Evolutionary conservation across 2,329 filamentous ascomycete genomes (phyloP).

Genomic region (Fusarium sp.): DNA sequence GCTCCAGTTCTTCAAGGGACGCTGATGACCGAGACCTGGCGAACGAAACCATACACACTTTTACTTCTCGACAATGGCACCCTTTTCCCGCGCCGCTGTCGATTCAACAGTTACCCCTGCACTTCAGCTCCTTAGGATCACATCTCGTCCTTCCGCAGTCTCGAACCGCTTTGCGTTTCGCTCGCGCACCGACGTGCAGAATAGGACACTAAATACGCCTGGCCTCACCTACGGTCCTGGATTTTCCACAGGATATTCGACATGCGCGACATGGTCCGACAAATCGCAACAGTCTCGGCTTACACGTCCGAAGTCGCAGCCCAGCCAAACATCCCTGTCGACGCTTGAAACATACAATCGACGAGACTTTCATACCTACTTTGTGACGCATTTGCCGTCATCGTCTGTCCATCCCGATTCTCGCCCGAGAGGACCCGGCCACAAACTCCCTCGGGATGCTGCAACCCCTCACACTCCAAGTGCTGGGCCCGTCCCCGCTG

Average conservation of each 20-base stretch:
- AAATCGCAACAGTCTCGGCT: constrained; percentile 23
- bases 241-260: constrained; percentile 1
- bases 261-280: constrained; percentile 15
- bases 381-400: constrained; percentile 93
- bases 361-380: constrained; percentile 89
- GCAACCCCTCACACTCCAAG: constrained; percentile 78
- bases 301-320: constrained; percentile 12
- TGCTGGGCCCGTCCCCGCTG: constrained; percentile 65
- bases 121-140: constrained; percentile 34
- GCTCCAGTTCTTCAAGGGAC: constrained; percentile 40
- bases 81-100: constrained; percentile 31
- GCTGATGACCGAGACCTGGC: constrained; percentile 38
- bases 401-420: constrained; percentile 93
- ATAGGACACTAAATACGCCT: background rate
- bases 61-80: constrained; percentile 39
- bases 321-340: constrained; percentile 12
- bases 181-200: background rate
- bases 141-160: constrained; percentile 19
- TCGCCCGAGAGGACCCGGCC: constrained; percentile 72
- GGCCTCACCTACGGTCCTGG: background rate
- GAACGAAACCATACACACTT: constrained; percentile 6
- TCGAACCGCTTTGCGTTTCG: constrained; percentile 10
- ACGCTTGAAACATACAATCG: constrained; percentile 40
- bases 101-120: constrained; percentile 25
- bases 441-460: constrained; percentile 87